phyloP scores from a whole-genome alignment of 176 grass and related monocot species.

The Cenchrus purpureus region DNA sequence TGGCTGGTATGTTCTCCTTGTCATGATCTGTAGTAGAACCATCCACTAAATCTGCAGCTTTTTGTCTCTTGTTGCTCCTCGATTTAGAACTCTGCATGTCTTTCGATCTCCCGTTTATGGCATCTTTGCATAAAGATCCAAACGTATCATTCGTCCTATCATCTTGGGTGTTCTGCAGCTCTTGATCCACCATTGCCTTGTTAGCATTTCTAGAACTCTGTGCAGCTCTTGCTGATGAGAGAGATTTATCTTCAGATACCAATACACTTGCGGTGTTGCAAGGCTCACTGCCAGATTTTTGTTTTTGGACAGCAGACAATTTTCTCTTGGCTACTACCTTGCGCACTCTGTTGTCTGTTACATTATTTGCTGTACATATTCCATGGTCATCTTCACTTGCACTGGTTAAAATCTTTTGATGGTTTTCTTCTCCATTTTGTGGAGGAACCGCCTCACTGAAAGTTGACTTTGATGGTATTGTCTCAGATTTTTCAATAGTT shows the following conservation, averaged over 20 bases:
- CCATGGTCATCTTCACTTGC: conserved; percentile 39
- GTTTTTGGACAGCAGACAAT: conserved; percentile 44
- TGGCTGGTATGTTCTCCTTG: conserved; percentile 72
- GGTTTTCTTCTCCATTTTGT: conserved; percentile 23
- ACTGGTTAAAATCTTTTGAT: conserved; percentile 41
- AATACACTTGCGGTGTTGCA: conserved; percentile 29
- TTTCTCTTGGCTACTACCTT: conserved; percentile 79
- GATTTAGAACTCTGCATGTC: conserved; percentile 5
- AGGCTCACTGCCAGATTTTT: conserved; percentile 29
- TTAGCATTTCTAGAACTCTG: conserved; percentile 37
- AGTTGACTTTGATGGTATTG: conserved; percentile 8
- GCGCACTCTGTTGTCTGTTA: conserved; percentile 46
- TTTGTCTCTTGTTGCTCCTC: conserved; percentile 48
- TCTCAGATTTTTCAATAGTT: conserved; percentile 11
- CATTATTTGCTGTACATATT: conserved; percentile 33
- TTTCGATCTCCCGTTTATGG: conserved; percentile 29
- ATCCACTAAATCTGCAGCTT: conserved; percentile 32
- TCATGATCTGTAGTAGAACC: conserved; percentile 32
- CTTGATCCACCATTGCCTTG: conserved; percentile 21
- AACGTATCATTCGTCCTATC: conserved; percentile 11
- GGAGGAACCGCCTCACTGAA: conserved; percentile 23
- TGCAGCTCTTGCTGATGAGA: conserved; percentile 17
- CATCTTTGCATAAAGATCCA: conserved; percentile 41
- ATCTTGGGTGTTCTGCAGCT: conserved; percentile 15
- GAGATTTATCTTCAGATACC: conserved; percentile 38